Base-by-base conservation (phyloP, 225 moss, liverwort and hornwort species). In the Lunularia cruciata region DNA sequence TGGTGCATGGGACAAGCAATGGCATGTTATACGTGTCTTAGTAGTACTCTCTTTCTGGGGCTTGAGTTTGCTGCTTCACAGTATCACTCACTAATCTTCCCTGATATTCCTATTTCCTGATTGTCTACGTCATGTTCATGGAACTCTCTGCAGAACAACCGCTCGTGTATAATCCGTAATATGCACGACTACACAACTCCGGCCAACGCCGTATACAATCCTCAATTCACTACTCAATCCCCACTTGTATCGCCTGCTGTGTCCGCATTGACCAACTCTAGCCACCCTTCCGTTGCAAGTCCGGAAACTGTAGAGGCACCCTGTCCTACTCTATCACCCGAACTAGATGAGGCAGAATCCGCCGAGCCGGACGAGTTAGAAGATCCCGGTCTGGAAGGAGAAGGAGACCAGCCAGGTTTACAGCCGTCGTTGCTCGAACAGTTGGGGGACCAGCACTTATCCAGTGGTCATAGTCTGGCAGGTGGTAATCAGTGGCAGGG, bases 291-390 rank as follows among this genome's bases (percentile, higher is more conserved):
- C 5, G 70, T 77, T 65, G 66, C 81, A 15, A 81, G 81, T 62
- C 81, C 81, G 38, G 82, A 83, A 25, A 83, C 77, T 9, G 68
- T 72, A 26, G 82, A 83, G 36, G 75, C 67, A 68, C 28, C 48
- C 2, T 61, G 62, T 33, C 13, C 75, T n/a, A 75, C 78, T 18
- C 75, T 75, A 32, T 83, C 82, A 6, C 82, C 82, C 2, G 82
- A 83, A 63, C 23, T 75, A 5, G 82, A 83, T n/a, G 82, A 83
- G 7, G 81, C 30, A 38, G 82, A 78, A 1, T 75, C 82, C 31
- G 82, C 62, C 53, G 78, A 72, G 3, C 71, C 56, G 15, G 82
- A 83, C 3, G 82, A 78, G 15, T 60, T 69, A 4, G 82, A 83
- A 39, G 82, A 83, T 20, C 47, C 62, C 12, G 67, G 40, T 8